These are phyloP conservation scores for Inga oerstediana DNA, from an alignment of 306 rosid species.

Conservation along the genomic window DNA sequence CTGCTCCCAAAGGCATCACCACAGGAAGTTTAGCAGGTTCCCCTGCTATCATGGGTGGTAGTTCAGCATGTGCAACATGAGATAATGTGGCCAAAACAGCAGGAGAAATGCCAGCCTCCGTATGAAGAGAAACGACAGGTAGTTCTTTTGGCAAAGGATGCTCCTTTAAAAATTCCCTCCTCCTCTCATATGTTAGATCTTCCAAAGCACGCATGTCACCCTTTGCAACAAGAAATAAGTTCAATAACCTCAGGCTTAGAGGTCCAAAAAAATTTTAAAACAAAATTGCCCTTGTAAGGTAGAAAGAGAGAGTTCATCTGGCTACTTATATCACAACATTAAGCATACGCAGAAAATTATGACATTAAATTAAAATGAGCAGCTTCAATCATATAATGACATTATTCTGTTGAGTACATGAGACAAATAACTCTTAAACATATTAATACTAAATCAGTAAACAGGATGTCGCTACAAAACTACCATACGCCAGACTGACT, in stretches of 20 bases:
- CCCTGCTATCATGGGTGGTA: conserved; percentile 64
- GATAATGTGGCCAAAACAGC: conserved; percentile 80
- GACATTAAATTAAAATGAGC: background rate
- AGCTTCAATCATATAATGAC: background rate
- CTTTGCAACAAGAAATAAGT: conserved; percentile 49
- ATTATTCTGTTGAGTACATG: background rate
- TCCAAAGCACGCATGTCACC: conserved; percentile 97
- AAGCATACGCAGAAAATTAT: background rate
- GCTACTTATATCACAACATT: background rate
- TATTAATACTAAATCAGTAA: background rate
- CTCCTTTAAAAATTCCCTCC: conserved; percentile 73
- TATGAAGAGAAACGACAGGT: conserved; percentile 77
- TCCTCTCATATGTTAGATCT: conserved; percentile 89
- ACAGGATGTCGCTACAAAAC: background rate
- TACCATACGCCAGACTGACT: background rate
- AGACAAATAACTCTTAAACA: background rate
- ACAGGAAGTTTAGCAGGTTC: conserved; percentile 79
- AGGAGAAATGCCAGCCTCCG: conserved; percentile 88
- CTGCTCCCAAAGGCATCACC: conserved; percentile 90
- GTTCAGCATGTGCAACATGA: conserved; percentile 90
- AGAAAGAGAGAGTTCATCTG: background rate
- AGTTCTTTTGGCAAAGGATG: conserved; percentile 80
- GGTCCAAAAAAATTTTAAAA: background rate
- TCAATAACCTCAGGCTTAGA: background rate
- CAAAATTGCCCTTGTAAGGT: background rate